Conservation (phyloP, 805 yeast species). For the Metschnikowia peoriensis region DNA sequence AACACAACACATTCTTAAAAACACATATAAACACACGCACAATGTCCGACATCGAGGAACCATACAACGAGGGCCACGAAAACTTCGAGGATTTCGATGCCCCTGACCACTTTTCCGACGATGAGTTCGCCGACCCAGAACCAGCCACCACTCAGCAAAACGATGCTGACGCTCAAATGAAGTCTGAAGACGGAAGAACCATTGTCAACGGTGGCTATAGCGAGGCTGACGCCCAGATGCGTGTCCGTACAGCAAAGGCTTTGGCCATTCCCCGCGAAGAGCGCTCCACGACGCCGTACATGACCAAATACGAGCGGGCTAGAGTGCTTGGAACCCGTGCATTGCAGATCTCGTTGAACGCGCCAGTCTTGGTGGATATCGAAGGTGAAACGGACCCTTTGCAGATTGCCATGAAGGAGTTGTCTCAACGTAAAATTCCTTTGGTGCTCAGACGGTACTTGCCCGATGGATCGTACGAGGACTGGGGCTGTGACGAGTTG, state of each 20-base stretch:
- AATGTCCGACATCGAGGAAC: conserved; percentile 47
- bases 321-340: conserved; percentile 97
- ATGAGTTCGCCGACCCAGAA: conserved; percentile 49
- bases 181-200: conserved; percentile 68
- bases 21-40: conserved; percentile 2
- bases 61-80: conserved; percentile 68
- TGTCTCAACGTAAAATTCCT: conserved; percentile 92
- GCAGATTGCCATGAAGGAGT: conserved; percentile 96
- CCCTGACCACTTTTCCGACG: conserved; percentile 74
- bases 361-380: conserved; percentile 95
- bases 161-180: conserved; percentile 42
- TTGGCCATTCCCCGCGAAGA: conserved; percentile 86
- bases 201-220: conserved; percentile 71
- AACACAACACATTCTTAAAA: background rate
- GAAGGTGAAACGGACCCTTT: conserved; percentile 99
- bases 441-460: conserved; percentile 91
- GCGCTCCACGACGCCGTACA: conserved; percentile 94
- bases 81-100: conserved; percentile 80
- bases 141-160: conserved; percentile 18
- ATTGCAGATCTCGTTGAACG: conserved; percentile 94
- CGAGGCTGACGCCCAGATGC: conserved; percentile 47
- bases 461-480: conserved; percentile 96
- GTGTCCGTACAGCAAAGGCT: conserved; percentile 67
- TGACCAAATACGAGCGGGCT: conserved; percentile 98
- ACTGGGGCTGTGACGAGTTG: conserved; percentile 98